These are phyloP conservation scores for Entrophospora sp. DNA, from an alignment of 192 early-diverging fungal species.

Conservation along the genomic window DNA sequence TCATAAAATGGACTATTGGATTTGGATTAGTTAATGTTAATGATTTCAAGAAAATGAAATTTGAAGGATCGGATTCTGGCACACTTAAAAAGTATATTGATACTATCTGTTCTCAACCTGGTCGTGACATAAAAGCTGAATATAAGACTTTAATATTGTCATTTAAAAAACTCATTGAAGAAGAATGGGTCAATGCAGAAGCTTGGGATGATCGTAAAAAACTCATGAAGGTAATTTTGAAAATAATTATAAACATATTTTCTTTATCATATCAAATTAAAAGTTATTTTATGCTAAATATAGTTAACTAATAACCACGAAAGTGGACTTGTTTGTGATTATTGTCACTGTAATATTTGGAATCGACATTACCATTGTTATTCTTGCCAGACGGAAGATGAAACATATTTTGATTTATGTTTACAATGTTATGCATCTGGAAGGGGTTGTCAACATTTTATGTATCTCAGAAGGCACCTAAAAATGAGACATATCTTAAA, in stretches of 20 bases:
- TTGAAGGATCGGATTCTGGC: no score
- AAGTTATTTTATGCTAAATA: not conserved
- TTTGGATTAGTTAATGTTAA: not conserved
- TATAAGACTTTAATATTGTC: not conserved
- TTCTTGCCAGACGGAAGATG: not conserved
- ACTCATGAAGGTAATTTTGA: not conserved
- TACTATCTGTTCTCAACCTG: not conserved
- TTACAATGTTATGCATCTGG: not conserved
- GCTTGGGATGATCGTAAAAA: not conserved
- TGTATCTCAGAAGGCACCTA: no score
- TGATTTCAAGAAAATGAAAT: no score
- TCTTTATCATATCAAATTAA: not conserved
- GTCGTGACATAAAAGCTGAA: not conserved
- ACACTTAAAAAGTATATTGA: no score
- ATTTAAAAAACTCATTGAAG: not conserved
- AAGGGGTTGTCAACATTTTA: not conserved
- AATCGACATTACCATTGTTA: not conserved
- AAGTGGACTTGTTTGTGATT: not conserved
- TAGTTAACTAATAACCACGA: not conserved
- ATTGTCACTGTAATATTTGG: not conserved
- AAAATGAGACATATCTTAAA: no score
- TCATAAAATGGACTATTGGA: not conserved
- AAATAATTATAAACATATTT: not conserved
- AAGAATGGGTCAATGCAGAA: not conserved
- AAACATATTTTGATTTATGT: not conserved